Evolutionary conservation across 306 rosid genomes (phyloP).

Genomic region (Lathyrus tuberosus): DNA sequence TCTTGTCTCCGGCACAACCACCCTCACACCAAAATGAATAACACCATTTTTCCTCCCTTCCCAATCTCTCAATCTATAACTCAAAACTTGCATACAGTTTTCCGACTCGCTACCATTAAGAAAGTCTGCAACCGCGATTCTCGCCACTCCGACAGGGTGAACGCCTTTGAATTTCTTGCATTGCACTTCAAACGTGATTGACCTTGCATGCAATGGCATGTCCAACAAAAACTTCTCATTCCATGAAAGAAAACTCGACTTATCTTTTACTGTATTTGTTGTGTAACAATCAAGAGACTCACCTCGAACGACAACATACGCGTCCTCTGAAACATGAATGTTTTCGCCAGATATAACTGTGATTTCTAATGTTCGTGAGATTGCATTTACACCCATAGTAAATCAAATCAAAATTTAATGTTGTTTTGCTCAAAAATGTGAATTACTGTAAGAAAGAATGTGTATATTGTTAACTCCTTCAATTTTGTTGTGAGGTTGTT

Average conservation of each 20-base stretch:
- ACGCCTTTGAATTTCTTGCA: slow-evolving; percentile 40
- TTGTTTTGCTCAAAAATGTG: no score
- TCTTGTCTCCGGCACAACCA: slow-evolving; percentile 1
- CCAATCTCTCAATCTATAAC: slow-evolving; percentile 60
- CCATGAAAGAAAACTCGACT: no score
- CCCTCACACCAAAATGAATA: slow-evolving; percentile 57
- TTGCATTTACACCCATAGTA: not conserved
- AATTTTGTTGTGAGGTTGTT: not conserved
- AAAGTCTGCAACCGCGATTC: slow-evolving; percentile 51
- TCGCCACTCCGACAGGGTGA: slow-evolving; percentile 47
- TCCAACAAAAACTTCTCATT: no score
- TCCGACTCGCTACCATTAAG: slow-evolving; percentile 31
- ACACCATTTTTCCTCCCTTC: slow-evolving; percentile 59
- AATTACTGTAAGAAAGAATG: no score
- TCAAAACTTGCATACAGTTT: slow-evolving; percentile 42
- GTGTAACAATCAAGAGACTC: slow-evolving; percentile 36
- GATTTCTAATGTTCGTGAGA: slow-evolving; percentile 47
- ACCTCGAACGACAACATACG: slow-evolving; percentile 46
- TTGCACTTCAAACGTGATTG: slow-evolving; percentile 50
- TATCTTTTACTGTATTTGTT: slow-evolving; percentile 40
- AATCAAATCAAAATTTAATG: not conserved
- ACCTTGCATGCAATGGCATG: slow-evolving; percentile 45
- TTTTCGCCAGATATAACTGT: slow-evolving; percentile 53
- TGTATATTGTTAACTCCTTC: not conserved
- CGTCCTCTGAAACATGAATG: slow-evolving; percentile 36